Base-by-base conservation (phyloP, 2,329 filamentous ascomycete species). In the Neofusicoccum sp. region DNA sequence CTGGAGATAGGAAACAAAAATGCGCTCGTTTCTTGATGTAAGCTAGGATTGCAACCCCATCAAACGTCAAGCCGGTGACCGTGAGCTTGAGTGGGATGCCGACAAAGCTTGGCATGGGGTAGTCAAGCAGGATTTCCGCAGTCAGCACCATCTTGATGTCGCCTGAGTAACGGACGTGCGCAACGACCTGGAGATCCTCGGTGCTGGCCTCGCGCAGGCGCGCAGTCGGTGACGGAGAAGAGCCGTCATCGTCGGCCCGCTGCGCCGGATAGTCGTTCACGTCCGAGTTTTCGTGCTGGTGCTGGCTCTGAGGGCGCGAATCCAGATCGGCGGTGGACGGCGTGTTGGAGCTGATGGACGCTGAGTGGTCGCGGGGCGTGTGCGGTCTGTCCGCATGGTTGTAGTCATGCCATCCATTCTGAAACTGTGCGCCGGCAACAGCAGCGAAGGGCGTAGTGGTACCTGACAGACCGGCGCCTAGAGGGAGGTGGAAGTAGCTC, bases 31-130 rank as follows among this genome's bases (percentile, higher is more conserved):
- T 92, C 67, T 93, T 88, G 67, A 98, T 97, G 76, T 96, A 90
- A 8, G 95, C 95, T 63, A 97, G 78, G 50, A 98, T 91, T 1
- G 93, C 94, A 8, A 98, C 91, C 1, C 95, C 95, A 73, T 99
- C 94, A 78, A 99, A 99, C 0, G 91, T 93, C 65, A 99, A 79
- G 0, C 95, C 95, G 0, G 95, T 98, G 69, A 99, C 96, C 75
- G 94, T 97, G 31, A 99, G 83, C 76, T 95, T 94, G 50, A 99
- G 84, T 1, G 95, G 95, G 65, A 99, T 94, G 11, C 93, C 93
- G 2, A 98, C 94, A 72, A 99, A 99, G 79, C 92, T 96, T 44
- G 93, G 93, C 92, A 98, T 98, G 0, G 95, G 95, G 75, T 99
- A 99, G 77, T 99, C 95, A 37, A 99, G 87, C 36, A 98, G 82